These are phyloP conservation scores for Crithidia thermophila DNA, from an alignment of 208 protist species.

Conservation along the genomic window DNA sequence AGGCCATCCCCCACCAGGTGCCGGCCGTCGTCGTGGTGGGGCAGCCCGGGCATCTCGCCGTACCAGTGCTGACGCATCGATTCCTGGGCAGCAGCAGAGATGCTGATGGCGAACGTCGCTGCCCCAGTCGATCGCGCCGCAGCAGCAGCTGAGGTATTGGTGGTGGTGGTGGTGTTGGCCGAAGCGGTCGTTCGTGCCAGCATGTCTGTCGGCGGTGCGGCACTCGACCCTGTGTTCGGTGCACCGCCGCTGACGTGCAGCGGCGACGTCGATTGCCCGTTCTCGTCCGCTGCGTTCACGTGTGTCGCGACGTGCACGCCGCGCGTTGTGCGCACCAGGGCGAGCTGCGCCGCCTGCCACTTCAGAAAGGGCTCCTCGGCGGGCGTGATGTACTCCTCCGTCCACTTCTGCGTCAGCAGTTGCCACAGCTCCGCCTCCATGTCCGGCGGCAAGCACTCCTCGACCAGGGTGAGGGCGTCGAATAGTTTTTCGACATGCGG, in stretches of 20 bases:
- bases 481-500: constrained; percentile 43
- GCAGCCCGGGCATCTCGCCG: constrained; percentile 12
- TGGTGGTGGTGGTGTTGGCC: no score
- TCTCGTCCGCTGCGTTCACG: no score
- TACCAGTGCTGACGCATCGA: constrained; percentile 22
- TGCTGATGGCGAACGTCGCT: background rate
- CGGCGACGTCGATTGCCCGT: no score
- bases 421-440: constrained; percentile 43
- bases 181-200: no score
- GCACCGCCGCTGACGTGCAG: background rate
- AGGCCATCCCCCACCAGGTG: background rate
- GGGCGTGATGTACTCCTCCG: constrained; percentile 47
- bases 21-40: constrained; percentile 35
- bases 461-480: constrained; percentile 29
- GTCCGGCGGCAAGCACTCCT: constrained; percentile 17
- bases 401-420: constrained; percentile 45
- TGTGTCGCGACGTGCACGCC: no score
- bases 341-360: constrained; percentile 40
- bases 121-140: background rate
- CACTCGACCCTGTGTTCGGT: background rate
- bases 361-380: constrained; percentile 31
- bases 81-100: constrained; percentile 20
- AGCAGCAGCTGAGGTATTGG: background rate
- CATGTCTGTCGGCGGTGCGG: constrained; percentile 10
- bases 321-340: constrained; percentile 38